Evolutionary conservation across 1,284 basidiomycete genomes (phyloP).

Genomic region (Amylostereum areolatum): DNA sequence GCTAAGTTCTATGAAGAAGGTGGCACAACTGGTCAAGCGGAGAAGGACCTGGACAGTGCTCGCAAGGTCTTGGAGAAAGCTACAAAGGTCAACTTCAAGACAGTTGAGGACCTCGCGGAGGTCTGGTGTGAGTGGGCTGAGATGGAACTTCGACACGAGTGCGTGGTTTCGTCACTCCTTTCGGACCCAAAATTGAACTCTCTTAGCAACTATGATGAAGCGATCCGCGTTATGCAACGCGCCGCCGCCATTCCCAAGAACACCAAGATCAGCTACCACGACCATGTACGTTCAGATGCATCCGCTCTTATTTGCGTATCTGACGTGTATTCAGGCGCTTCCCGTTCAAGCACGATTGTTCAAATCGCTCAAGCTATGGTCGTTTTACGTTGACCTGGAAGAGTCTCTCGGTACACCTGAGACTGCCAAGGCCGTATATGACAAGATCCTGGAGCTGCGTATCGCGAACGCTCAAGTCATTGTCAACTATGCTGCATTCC

Average conservation of each 20-base stretch:
- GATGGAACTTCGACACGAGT: conserved; percentile 96
- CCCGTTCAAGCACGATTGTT: conserved; percentile 88
- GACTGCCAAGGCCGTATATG: conserved; percentile 89
- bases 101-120: conserved; percentile 97
- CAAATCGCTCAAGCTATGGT: conserved; percentile 98
- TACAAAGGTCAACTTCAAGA: conserved; percentile 86
- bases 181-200: conserved; percentile 6
- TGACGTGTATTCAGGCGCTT: conserved; percentile 48
- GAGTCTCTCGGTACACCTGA: conserved; percentile 95
- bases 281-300: conserved; percentile 64
- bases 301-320: conserved; percentile 6
- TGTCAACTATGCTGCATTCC: conserved; percentile 94
- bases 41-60: conserved; percentile 79
- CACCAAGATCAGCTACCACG: conserved; percentile 89
- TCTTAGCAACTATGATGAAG: conserved; percentile 89
- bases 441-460: conserved; percentile 94
- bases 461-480: conserved; percentile 99
- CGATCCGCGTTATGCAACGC: conserved; percentile 92
- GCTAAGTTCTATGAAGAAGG: conserved; percentile 98
- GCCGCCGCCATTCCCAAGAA: conserved; percentile 88
- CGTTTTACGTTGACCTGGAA: conserved; percentile 96
- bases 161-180: conserved; percentile 27
- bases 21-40: conserved; percentile 72
- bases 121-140: conserved; percentile 99
- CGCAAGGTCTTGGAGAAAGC: conserved; percentile 92